Evolutionary conservation across 202 grass and related monocot species (phyloP), one percentile per base, ranked within the genome.

Genomic region (Miscanthus sacchariflorus): DNA sequence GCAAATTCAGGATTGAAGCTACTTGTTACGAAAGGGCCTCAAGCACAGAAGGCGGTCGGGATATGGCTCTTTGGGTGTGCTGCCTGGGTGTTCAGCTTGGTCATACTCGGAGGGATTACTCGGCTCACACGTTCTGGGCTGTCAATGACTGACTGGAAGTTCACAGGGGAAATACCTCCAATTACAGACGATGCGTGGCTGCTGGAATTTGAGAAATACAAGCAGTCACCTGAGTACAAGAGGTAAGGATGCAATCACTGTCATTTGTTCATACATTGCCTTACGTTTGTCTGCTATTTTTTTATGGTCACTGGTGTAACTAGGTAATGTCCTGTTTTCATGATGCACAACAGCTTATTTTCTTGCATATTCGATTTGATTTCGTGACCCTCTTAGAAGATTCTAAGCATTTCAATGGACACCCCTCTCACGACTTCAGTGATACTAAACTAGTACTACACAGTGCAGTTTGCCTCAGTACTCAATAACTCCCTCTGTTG

Each of bases 91-190:
- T 99, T 96, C 73, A 90, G 94, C 77, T 88, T 99, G 84, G 94
- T 99, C 81, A 92, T 99, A 76, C 88, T 99, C 5, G 93, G 97
- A 77, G 97, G 97, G 50, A 89, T 99, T 17, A 99, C 97, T 40
- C 92, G 97, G 9, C 97, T 99, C 52, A 99, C 97, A 56, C 94
- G 94, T 75, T 99, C 94, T 43, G 97, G 97, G 52, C 23, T 99
- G 72, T 96, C 97, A 72, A 99, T 99, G 97, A 99, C 94, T 59
- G 94, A 99, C 61, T 99, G 97, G 94, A 99, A 96, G 72, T 96
- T 99, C 69, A 89, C 93, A 0, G 97, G 97, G 61, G 46, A 68
- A 25, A 90, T 95, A 75, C 97, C 97, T 95, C 97, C 97, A 50
- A 44, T 96, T 67, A 92, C 93, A 30, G 82, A 96, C 8, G 71